phyloP scores from a whole-genome alignment of 192 early-diverging fungal species.

The Thoreauomyces humboldtii region DNA sequence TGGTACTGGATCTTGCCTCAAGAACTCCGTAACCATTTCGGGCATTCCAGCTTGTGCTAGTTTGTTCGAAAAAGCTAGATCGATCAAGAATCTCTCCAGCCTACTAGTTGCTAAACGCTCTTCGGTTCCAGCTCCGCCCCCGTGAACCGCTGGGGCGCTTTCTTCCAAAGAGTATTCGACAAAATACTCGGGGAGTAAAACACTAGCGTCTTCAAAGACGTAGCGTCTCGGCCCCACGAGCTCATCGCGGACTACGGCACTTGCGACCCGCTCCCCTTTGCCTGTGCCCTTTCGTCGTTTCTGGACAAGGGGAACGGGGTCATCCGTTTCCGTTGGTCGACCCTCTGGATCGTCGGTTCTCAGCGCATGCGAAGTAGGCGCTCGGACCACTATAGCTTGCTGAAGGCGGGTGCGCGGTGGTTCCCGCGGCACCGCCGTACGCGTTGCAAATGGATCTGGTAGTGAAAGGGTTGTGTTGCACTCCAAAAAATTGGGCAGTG shows the following conservation, averaged over 20 bases:
- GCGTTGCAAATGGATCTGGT: not conserved
- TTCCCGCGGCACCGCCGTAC: not conserved
- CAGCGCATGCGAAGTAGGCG: not conserved
- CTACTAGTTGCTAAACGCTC: conserved; percentile 30
- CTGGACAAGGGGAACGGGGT: too few relatives aligned
- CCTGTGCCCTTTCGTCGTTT: too few relatives aligned
- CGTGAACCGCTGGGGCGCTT: too few relatives aligned
- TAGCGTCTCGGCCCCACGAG: conserved; percentile 28
- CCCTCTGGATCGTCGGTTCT: conserved; percentile 2
- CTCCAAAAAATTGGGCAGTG: conserved; percentile 21
- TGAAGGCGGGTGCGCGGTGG: not conserved
- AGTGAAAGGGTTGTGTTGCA: not conserved
- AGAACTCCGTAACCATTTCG: conserved; percentile 37
- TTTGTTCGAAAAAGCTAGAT: conserved; percentile 52
- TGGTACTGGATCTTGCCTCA: conserved; percentile 1
- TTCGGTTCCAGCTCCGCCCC: conserved; percentile 44
- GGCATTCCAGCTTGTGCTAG: conserved; percentile 53
- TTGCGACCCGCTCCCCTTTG: too few relatives aligned
- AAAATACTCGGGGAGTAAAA: conserved; percentile 48
- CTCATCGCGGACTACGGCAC: too few relatives aligned
- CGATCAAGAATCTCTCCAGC: conserved; percentile 43
- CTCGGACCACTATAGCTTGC: conserved; percentile 8
- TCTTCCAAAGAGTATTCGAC: conserved; percentile 55
- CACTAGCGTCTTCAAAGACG: conserved; percentile 29
- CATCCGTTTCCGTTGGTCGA: too few relatives aligned